Evolutionary conservation across 768 basidiomycete species (phyloP), one percentile per base, ranked within the genome.

Genomic region (Macrocybe gigantea): DNA sequence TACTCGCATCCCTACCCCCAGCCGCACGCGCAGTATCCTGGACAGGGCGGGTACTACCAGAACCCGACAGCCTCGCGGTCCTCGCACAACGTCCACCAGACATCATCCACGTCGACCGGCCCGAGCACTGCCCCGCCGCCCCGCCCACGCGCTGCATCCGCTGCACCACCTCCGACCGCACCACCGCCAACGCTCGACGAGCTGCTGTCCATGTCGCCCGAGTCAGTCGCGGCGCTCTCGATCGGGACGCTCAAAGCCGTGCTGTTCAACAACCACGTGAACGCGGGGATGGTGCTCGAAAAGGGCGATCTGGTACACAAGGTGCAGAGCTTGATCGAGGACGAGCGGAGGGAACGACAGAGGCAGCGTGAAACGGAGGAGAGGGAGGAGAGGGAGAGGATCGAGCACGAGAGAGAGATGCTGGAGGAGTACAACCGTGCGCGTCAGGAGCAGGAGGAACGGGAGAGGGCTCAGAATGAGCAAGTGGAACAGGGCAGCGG

Each of bases 271-370:
- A 90, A 93, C 54, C 91, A 87, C 48, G 88, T 95, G 37, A 79
- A 80, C 54, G 80, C 88, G 30, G 78, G 82, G 38, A 72, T 83
- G 57, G 68, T 93, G 1, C 68, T 95, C n/a, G 93, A 96, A 70
- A 96, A 96, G 70, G 68, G 73, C 15, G 90, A 93, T 43, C 64
- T 93, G n/a, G 88, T 93, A 10, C 72, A 64, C 38, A 87, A 85
- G 58, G 89, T 90, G 22, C 55, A 68, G 47, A 67, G 64, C 11
- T 64, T 92, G 9, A 65, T 91, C 12, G 82, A 83, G 44, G 82
- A 81, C 50, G 87, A 89, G 60, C 67, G 70, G 52, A 56, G 63
- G 31, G 79, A 82, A 41, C 61, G 82, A 51, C 78, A 76, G 53
- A 59, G 76, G 49, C 69, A 74, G 56, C 60, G 71, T 43, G 57